A percentile compares a stretch with the other conserved stretches of the same genome.
Evolutionary conservation across 2,329 filamentous ascomycete species (phyloP).

Genomic region (Aspergillus uvarum): DNA sequence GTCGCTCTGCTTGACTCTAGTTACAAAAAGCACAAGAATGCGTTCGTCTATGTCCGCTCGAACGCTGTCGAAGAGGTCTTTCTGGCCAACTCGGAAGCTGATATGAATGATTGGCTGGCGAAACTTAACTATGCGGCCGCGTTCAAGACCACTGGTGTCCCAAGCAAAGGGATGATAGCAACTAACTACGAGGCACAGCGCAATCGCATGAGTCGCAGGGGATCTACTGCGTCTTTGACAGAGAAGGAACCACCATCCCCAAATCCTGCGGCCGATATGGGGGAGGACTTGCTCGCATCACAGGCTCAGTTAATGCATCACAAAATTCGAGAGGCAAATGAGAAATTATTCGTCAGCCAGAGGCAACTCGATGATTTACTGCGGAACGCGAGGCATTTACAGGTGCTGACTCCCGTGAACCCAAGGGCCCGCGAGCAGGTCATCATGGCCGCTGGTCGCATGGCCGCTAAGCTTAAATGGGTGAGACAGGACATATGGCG

Average conservation of each 20-base stretch:
- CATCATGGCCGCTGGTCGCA: constrained; percentile 76
- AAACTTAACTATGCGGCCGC: constrained; percentile 96
- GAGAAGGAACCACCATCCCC: constrained; percentile 70
- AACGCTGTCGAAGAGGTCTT: constrained; percentile 87
- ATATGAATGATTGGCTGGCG: constrained; percentile 95
- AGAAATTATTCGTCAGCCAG: constrained; percentile 69
- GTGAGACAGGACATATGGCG: constrained; percentile 92
- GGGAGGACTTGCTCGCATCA: constrained; percentile 79
- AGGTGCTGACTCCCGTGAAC: constrained; percentile 85
- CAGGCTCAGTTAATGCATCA: constrained; percentile 78
- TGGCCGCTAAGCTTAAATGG: constrained; percentile 90
- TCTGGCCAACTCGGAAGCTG: constrained; percentile 81
- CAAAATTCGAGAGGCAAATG: constrained; percentile 80
- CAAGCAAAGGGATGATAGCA: constrained; percentile 83
- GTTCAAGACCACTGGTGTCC: constrained; percentile 86
- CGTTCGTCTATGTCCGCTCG: constrained; percentile 86
- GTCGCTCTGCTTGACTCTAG: constrained; percentile 81
- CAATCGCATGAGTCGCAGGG: constrained; percentile 61
- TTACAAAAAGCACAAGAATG: constrained; percentile 92
- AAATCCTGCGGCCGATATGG: constrained; percentile 73
- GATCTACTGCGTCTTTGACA: constrained; percentile 61
- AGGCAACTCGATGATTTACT: constrained; percentile 80
- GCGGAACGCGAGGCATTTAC: constrained; percentile 84
- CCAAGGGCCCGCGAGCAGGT: constrained; percentile 85
- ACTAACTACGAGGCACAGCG: constrained; percentile 80